phyloP scores from a whole-genome alignment of 2,329 filamentous ascomycete species.

The Paecilomyces formosus region DNA sequence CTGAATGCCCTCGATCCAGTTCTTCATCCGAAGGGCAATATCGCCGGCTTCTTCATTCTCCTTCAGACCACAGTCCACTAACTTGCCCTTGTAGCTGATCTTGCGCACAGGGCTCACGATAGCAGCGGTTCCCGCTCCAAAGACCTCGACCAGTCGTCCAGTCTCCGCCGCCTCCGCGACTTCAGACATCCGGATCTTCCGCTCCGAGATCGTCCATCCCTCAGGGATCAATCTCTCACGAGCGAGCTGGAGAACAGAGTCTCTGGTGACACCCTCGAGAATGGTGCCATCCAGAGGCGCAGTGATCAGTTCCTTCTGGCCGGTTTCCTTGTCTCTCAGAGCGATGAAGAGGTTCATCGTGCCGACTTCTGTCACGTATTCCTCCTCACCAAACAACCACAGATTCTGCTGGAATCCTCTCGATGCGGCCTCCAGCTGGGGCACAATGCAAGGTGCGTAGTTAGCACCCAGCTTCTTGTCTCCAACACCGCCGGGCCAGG shows the following conservation, averaged over 20 bases:
- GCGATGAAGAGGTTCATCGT: slow-evolving; percentile 98
- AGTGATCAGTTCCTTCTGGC: slow-evolving; percentile 87
- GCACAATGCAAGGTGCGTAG: slow-evolving; percentile 98
- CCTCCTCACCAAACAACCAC: slow-evolving; percentile 93
- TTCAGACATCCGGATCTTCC: slow-evolving; percentile 87
- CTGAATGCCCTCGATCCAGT: slow-evolving; percentile 93
- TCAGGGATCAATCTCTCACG: slow-evolving; percentile 73
- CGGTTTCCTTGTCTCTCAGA: slow-evolving; percentile 76
- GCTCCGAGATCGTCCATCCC: slow-evolving; percentile 82
- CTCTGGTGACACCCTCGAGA: slow-evolving; percentile 85
- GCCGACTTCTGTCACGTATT: slow-evolving; percentile 93
- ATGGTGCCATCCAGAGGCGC: slow-evolving; percentile 95
- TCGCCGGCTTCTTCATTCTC: slow-evolving; percentile 80
- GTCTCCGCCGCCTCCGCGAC: slow-evolving; percentile 73
- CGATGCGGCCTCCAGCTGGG: slow-evolving; percentile 83
- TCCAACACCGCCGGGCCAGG: slow-evolving; percentile 95
- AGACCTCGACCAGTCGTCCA: slow-evolving; percentile 83
- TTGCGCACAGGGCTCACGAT: slow-evolving; percentile 84
- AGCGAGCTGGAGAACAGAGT: slow-evolving; percentile 82
- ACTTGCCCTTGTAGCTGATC: slow-evolving; percentile 79
- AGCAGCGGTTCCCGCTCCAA: slow-evolving; percentile 87
- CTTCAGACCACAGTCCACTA: slow-evolving; percentile 75
- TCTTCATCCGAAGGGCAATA: slow-evolving; percentile 79
- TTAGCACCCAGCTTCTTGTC: slow-evolving; percentile 98
- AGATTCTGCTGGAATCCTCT: slow-evolving; percentile 96